These are phyloP conservation scores for Claviceps monticola DNA, from an alignment of 2,329 filamentous ascomycete genomes.

Conservation along the genomic window DNA sequence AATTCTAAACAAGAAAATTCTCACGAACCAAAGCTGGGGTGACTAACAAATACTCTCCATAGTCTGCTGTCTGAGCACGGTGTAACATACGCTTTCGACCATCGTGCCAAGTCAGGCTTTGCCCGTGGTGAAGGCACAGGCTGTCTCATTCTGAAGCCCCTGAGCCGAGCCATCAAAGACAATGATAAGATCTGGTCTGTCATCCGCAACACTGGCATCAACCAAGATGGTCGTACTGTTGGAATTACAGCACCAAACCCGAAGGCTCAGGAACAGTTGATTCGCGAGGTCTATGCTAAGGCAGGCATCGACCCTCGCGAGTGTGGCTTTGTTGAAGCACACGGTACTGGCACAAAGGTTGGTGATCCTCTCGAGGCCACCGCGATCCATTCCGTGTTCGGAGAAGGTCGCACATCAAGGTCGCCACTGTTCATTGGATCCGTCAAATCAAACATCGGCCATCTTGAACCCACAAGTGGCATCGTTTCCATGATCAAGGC, in stretches of 20 bases:
- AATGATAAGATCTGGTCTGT: slow-evolving; percentile 40
- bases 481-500: slow-evolving; percentile 37
- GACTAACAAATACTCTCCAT: background rate
- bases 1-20: background rate
- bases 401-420: slow-evolving; percentile 20
- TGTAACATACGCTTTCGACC: slow-evolving; percentile 27
- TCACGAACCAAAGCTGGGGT: background rate
- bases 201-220: slow-evolving; percentile 35
- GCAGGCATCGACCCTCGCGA: slow-evolving; percentile 17
- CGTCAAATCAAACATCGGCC: slow-evolving; percentile 37
- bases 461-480: slow-evolving; percentile 35
- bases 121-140: slow-evolving; percentile 46
- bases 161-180: slow-evolving; percentile 39
- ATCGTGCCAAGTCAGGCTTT: slow-evolving; percentile 31
- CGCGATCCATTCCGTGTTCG: slow-evolving; percentile 31
- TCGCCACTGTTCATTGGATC: slow-evolving; percentile 32
- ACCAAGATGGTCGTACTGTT: slow-evolving; percentile 38
- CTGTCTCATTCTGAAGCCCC: slow-evolving; percentile 40
- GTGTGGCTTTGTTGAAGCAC: slow-evolving; percentile 30
- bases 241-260: slow-evolving; percentile 39
- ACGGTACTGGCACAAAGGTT: slow-evolving; percentile 41
- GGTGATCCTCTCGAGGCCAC: slow-evolving; percentile 41
- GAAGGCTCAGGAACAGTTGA: slow-evolving; percentile 30
- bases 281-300: slow-evolving; percentile 21
- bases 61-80: slow-evolving; percentile 1